A percentile compares a stretch with the other conserved stretches of the same genome.
These are phyloP conservation scores for Penicillium concentricum DNA, from an alignment of 2,329 filamentous ascomycete species.

Conservation along the genomic window DNA sequence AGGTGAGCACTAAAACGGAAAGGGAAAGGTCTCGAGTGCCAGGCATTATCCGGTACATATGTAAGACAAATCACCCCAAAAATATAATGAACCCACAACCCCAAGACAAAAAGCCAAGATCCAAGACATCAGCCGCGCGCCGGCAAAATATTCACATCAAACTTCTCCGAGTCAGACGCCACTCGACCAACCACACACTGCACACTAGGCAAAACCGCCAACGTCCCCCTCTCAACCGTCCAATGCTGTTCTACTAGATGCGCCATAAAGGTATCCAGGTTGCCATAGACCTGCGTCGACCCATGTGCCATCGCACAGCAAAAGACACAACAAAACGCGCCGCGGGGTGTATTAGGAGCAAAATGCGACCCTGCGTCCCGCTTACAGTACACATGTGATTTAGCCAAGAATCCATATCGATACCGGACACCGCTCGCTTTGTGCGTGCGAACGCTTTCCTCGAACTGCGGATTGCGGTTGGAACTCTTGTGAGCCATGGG, in stretches of 20 bases:
- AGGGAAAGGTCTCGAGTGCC: no score
- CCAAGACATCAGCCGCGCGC: background rate
- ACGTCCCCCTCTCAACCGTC: slow-evolving; percentile 20
- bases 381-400: slow-evolving; percentile 44
- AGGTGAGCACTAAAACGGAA: no score
- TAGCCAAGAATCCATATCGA: slow-evolving; percentile 50
- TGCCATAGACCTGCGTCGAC: slow-evolving; percentile 38
- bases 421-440: slow-evolving; percentile 40
- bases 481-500: slow-evolving; percentile 21
- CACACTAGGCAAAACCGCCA: slow-evolving; percentile 36
- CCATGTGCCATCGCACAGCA: slow-evolving; percentile 42
- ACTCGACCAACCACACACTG: slow-evolving; percentile 44
- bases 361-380: slow-evolving; percentile 8
- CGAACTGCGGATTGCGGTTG: slow-evolving; percentile 20
- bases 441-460: slow-evolving; percentile 30
- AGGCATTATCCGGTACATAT: no score
- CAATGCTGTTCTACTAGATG: slow-evolving; percentile 44
- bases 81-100: background rate
- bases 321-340: slow-evolving; percentile 48
- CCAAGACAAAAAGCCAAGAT: background rate
- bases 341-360: slow-evolving; percentile 1
- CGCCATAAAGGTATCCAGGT: slow-evolving; percentile 44
- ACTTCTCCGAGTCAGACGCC: slow-evolving; percentile 43
- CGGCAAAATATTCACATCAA: slow-evolving; percentile 50
- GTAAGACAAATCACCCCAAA: background rate